Conservation (phyloP, 2,329 filamentous ascomycete species). For the Diplodia scrobiculata region DNA sequence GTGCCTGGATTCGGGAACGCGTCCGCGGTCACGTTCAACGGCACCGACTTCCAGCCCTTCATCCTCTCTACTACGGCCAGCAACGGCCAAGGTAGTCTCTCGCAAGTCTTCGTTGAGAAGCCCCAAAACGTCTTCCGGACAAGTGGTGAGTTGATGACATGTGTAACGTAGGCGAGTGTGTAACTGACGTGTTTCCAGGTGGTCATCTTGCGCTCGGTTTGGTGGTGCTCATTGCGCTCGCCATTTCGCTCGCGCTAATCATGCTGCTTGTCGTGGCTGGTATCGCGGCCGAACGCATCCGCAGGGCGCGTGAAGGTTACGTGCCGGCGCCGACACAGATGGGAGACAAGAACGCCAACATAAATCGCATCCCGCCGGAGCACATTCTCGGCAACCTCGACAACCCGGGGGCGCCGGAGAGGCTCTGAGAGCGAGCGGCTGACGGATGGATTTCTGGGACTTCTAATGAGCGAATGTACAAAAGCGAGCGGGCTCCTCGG, state of each 20-base stretch:
- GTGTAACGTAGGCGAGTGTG: background rate
- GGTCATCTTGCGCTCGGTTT: slow-evolving; percentile 66
- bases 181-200: slow-evolving; percentile 12
- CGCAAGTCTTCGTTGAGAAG: slow-evolving; percentile 80
- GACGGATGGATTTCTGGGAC: slow-evolving; percentile 31
- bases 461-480: slow-evolving; percentile 25
- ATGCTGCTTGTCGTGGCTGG: slow-evolving; percentile 76
- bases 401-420: slow-evolving; percentile 39
- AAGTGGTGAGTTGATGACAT: slow-evolving; percentile 55
- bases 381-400: slow-evolving; percentile 43
- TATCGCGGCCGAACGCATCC: slow-evolving; percentile 71
- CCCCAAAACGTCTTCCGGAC: slow-evolving; percentile 70
- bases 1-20: slow-evolving; percentile 76
- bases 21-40: slow-evolving; percentile 86
- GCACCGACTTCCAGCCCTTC: slow-evolving; percentile 75
- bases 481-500: slow-evolving; percentile 23
- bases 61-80: slow-evolving; percentile 67
- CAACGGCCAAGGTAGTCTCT: slow-evolving; percentile 71
- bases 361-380: slow-evolving; percentile 56
- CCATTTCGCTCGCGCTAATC: slow-evolving; percentile 74
- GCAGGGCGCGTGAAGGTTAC: slow-evolving; percentile 78
- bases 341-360: slow-evolving; percentile 51
- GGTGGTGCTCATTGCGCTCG: slow-evolving; percentile 78
- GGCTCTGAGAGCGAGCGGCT: slow-evolving; percentile 33
- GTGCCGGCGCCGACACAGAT: slow-evolving; percentile 68